Evolutionary conservation across 805 yeast species (phyloP), one percentile per base, ranked within the genome.

Genomic region (Wickerhamiella spandovensis): DNA sequence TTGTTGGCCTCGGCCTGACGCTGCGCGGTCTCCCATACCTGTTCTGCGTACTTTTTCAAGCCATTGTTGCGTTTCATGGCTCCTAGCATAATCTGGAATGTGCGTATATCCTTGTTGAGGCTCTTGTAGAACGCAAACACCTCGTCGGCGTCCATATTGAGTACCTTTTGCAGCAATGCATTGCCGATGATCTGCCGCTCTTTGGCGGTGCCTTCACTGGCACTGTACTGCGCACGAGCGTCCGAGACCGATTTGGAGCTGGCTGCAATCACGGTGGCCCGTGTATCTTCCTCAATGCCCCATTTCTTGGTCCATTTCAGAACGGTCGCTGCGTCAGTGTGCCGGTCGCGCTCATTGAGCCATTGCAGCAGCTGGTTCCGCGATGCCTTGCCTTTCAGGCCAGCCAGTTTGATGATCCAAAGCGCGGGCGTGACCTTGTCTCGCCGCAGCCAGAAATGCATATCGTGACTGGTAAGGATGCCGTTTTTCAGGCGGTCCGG

Each of bases 361-460:
- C 59, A 57, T 22, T 49, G 47, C 21, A 59, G 44, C 15, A 58
- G 37, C 50, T 55, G 55, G 43, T 59, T 59, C 9, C 62, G 49
- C 5, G 61, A 50, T 0, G 56, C 58, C 3, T 30, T 22, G 18
- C 59, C 61, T 5, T 22, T 32, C 1, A 54, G 54, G 6, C 62
- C 62, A 15, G 61, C 61, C 37, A 59, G 51, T 22, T 44, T 48
- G 6, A 58, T 46, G 2, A 58, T 44, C 62, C 62, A 59, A n/a
- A 56, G 44, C 1, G 62, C 62, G 0, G 60, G 57, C 3, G 51
- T 18, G 4, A 55, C 53, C 24, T 58, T 51, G 46, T 51, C 47
- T 20, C 57, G 57, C 5, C 57, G 44, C 13, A 59, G 54, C 62
- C 61, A 58, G 21, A 38, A 52, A 8, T 42, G 37, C 43, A 52